A percentile compares a stretch with the other conserved stretches of the same genome.
Evolutionary conservation across 352 stramenopile species (phyloP).

Genomic region (Pythium apleroticum): DNA sequence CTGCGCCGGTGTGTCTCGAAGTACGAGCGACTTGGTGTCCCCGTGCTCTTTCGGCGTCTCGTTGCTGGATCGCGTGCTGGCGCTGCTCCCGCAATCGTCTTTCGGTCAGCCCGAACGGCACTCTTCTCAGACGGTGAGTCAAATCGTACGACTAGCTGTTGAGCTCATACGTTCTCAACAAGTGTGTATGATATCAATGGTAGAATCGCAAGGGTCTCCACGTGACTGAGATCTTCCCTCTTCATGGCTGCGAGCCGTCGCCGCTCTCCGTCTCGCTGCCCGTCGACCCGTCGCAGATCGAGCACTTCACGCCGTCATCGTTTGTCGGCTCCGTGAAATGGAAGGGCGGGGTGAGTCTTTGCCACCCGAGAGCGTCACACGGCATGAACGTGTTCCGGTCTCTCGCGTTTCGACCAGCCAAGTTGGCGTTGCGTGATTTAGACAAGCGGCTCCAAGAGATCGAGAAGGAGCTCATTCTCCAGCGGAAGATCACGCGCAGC

Average conservation of each 20-base stretch:
- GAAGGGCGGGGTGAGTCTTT: constrained; percentile 68
- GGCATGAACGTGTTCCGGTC: constrained; percentile 63
- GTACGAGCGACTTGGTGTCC: constrained; percentile 61
- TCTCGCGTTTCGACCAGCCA: constrained; percentile 57
- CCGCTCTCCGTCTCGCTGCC: constrained; percentile 28
- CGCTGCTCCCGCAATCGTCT: constrained; percentile 56
- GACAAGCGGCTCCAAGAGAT: constrained; percentile 66
- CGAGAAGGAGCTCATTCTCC: constrained; percentile 49
- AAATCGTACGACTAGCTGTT: neutral
- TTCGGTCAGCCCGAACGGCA: constrained; percentile 4
- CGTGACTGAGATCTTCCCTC: constrained; percentile 66
- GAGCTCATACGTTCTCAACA: neutral
- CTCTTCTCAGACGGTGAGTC: constrained; percentile 6
- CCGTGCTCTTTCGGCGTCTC: constrained; percentile 67
- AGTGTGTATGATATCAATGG: neutral
- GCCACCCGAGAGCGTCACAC: constrained; percentile 45
- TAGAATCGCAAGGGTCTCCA: constrained; percentile 41
- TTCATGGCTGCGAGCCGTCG: constrained; percentile 62
- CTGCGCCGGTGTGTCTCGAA: constrained; percentile 13
- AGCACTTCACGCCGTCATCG: constrained; percentile 37
- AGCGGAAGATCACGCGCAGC: constrained; percentile 47
- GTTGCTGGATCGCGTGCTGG: constrained; percentile 68
- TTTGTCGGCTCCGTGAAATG: constrained; percentile 67
- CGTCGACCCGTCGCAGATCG: constrained; percentile 15
- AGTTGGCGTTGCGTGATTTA: constrained; percentile 67